Base-by-base conservation (phyloP, 176 grass and related monocot genomes). In the Bolboschoenus planiculmis region DNA sequence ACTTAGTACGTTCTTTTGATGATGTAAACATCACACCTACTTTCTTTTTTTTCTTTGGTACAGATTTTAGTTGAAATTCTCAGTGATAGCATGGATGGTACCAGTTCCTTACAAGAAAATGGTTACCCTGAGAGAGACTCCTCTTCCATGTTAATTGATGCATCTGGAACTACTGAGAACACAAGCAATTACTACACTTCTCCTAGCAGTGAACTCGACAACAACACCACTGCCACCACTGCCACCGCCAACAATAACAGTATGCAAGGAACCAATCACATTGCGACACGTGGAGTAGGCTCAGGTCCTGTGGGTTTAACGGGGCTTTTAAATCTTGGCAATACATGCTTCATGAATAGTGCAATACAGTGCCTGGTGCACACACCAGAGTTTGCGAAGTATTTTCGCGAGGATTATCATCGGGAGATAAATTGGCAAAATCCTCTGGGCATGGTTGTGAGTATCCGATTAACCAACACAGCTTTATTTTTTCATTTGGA, bases 271-370 rank as follows among this genome's bases (percentile, higher is more conserved):
- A 87, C 76, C 73, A 90, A 89, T 88, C 81, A 80, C 72, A 87
- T 91, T 62, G 87, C 39, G 34, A 91, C 84, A 8, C 92, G 92
- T 78, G 87, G 92, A 56, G 74, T 77, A 20, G 87, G 92, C 16
- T 53, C 82, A 7, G 55, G 80, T 42, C 90, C 90, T 72, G 78
- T 76, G 73, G 96, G 96, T 85, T 91, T 99, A 81, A 96, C 93
- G 53, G 97, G 97, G 47, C 37, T 99, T 79, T 84, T 91, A 63
- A 99, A 99, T 79, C 90, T 99, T 83, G 97, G 97, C 85, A 99
- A 99, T 85, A 99, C 97, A 71, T 99, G 97, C 85, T 99, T 93
- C 83, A 99, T 99, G 97, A 99, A 99, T 83, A 99, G 93, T 87
- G 91, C 97, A 16, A 83, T 99, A 80, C 97, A 99, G 75, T 99